Percentiles rank a stretch among this genome's conserved stretches.
Conservation (phyloP, 441 rosid genomes). For the Mallotus repandus region DNA sequence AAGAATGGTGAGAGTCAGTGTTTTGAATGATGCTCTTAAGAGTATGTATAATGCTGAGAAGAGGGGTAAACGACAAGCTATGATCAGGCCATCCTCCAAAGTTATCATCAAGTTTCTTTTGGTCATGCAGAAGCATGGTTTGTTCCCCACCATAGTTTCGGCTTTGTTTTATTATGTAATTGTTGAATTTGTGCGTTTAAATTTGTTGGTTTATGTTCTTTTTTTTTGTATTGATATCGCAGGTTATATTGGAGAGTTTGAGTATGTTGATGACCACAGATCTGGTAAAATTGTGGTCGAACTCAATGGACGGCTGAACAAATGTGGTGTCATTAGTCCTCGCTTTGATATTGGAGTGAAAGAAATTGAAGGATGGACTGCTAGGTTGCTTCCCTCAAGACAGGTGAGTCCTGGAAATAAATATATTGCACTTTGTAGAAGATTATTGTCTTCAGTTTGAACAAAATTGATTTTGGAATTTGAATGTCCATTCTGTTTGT, state of each 20-base stretch:
- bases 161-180: no score
- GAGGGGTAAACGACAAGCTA: conserved; percentile 56
- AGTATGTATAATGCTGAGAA: conserved; percentile 70
- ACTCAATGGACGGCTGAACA: conserved; percentile 57
- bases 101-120: conserved; percentile 59
- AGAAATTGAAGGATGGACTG: conserved; percentile 68
- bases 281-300: conserved; percentile 60
- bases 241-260: conserved; percentile 68
- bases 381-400: conserved; percentile 62
- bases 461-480: not conserved
- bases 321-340: conserved; percentile 67
- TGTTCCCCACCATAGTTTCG: not conserved
- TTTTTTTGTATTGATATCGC: not conserved
- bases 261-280: conserved; percentile 62
- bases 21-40: conserved; percentile 64
- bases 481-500: no score
- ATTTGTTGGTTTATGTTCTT: not conserved
- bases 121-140: conserved; percentile 72
- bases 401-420: conserved; percentile 32
- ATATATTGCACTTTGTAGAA: not conserved
- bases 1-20: conserved; percentile 63
- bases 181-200: not conserved
- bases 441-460: not conserved
- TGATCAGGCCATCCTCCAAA: conserved; percentile 66
- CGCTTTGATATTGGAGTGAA: conserved; percentile 58